Evolutionary conservation across 495 filamentous ascomycete genomes (phyloP).

Genomic region (Rusavskia elegans): DNA sequence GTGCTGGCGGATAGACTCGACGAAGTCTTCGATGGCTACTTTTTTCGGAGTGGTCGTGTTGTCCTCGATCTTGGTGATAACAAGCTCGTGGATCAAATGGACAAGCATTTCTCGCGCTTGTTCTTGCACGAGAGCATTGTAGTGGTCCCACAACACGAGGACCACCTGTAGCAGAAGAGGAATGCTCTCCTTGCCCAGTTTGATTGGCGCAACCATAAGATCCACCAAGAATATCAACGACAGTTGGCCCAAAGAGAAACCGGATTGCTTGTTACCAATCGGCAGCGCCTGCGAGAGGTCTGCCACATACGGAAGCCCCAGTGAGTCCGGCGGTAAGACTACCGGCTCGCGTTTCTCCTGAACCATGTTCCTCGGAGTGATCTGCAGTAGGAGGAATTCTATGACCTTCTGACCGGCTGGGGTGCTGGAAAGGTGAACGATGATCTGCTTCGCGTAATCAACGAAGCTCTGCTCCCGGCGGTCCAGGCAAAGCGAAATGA

Average conservation of each 20-base stretch:
- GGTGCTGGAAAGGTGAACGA: constrained; percentile 86
- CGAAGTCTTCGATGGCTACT: constrained; percentile 66
- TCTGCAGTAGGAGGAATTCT: constrained; percentile 80
- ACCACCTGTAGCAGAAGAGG: constrained; percentile 80
- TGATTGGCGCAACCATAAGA: constrained; percentile 83
- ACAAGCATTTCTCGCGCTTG: constrained; percentile 96
- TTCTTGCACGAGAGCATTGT: constrained; percentile 87
- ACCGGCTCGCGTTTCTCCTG: constrained; percentile 62
- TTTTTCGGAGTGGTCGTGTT: constrained; percentile 47
- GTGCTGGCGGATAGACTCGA: constrained; percentile 78
- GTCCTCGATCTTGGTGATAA: constrained; percentile 80
- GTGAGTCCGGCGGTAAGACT: constrained; percentile 56
- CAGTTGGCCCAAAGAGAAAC: constrained; percentile 82
- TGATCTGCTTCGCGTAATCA: constrained; percentile 91
- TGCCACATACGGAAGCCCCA: constrained; percentile 71
- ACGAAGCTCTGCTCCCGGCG: constrained; percentile 94
- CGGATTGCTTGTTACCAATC: constrained; percentile 75
- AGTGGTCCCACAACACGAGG: constrained; percentile 91
- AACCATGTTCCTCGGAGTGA: constrained; percentile 82
- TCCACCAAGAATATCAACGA: constrained; percentile 90
- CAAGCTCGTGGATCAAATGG: constrained; percentile 90
- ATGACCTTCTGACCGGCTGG: constrained; percentile 83
- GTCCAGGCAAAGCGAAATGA: constrained; percentile 83
- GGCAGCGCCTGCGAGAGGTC: constrained; percentile 68
- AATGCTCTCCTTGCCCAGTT: constrained; percentile 58